Percentiles rank a stretch among this genome's conserved stretches.
Conservation (phyloP, 495 filamentous ascomycete genomes). For the Penicillium alfredii region DNA sequence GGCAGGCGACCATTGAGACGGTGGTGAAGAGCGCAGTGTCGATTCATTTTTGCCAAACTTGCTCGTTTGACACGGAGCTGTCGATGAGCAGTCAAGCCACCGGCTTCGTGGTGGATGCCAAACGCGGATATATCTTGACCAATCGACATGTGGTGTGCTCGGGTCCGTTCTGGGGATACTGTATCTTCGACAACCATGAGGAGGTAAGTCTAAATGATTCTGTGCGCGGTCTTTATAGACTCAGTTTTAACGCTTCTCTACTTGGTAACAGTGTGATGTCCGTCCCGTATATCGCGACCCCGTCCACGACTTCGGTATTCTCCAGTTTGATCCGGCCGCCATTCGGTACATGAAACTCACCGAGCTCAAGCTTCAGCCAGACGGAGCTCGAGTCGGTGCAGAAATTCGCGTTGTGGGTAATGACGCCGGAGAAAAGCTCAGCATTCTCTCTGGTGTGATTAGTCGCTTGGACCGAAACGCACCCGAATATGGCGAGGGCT, state of each 20-base stretch:
- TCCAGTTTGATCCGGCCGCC: constrained; percentile 88
- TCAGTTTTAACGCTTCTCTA: too few species aligned
- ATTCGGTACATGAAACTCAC: constrained; percentile 94
- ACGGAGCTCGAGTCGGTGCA: constrained; percentile 78
- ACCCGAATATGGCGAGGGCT: constrained; percentile 96
- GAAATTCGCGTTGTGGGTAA: constrained; percentile 98
- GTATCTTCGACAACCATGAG: constrained; percentile 97
- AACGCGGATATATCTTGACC: constrained; percentile 84
- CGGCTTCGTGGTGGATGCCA: constrained; percentile 95
- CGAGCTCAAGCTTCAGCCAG: constrained; percentile 76
- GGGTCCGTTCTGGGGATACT: constrained; percentile 95
- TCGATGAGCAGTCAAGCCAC: constrained; percentile 93
- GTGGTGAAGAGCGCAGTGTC: constrained; percentile 92
- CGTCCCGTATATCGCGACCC: constrained; percentile 98
- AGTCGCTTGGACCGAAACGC: constrained; percentile 93
- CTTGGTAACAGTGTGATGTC: constrained; percentile 69
- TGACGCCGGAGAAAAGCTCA: constrained; percentile 97
- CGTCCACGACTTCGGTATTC: constrained; percentile 96
- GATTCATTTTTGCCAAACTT: constrained; percentile 98
- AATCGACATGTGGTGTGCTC: constrained; percentile 94
- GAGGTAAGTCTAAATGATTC: constrained; percentile 52
- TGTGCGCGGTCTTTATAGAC: too few species aligned
- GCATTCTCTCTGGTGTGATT: constrained; percentile 96
- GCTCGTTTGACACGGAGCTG: constrained; percentile 93
- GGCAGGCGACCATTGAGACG: constrained; percentile 91